phyloP scores from a whole-genome alignment of 1,284 basidiomycete species.

The Sanghuangporus baumii region DNA sequence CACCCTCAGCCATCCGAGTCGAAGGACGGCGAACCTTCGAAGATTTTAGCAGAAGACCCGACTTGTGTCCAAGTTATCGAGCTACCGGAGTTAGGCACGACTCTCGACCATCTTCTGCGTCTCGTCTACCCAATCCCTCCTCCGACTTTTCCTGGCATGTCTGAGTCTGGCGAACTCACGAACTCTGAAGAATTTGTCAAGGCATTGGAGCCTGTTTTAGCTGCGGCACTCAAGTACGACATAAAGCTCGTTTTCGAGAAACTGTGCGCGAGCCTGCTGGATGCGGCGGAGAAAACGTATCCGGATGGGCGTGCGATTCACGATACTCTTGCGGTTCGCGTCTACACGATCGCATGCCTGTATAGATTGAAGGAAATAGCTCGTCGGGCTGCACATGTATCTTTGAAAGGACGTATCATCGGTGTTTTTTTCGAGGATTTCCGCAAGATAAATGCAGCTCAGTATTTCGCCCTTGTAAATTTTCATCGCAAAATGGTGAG shows the following conservation, averaged over 20 bases:
- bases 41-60: conserved; percentile 17
- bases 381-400: conserved; percentile 1
- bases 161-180: not conserved
- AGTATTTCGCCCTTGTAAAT: conserved; percentile 6
- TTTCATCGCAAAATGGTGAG: not conserved
- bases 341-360: conserved; percentile 4
- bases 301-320: not conserved
- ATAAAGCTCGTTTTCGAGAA: conserved; percentile 28
- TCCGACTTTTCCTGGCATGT: conserved; percentile 20
- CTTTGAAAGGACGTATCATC: not conserved
- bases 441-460: conserved; percentile 9
- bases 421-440: conserved; percentile 6
- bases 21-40: not conserved
- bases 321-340: conserved; percentile 8
- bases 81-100: conserved; percentile 42
- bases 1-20: conserved; percentile 19
- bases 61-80: conserved; percentile 41
- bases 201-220: conserved; percentile 22
- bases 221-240: conserved; percentile 33
- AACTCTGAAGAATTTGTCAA: not conserved
- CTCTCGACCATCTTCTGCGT: conserved; percentile 45
- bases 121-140: conserved; percentile 39
- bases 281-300: conserved; percentile 27
- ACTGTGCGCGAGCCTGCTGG: conserved; percentile 45
- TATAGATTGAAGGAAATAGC: conserved; percentile 10